These are phyloP conservation scores for Saccharomycopsis sp. DNA, from an alignment of 805 yeast species.

Conservation along the genomic window DNA sequence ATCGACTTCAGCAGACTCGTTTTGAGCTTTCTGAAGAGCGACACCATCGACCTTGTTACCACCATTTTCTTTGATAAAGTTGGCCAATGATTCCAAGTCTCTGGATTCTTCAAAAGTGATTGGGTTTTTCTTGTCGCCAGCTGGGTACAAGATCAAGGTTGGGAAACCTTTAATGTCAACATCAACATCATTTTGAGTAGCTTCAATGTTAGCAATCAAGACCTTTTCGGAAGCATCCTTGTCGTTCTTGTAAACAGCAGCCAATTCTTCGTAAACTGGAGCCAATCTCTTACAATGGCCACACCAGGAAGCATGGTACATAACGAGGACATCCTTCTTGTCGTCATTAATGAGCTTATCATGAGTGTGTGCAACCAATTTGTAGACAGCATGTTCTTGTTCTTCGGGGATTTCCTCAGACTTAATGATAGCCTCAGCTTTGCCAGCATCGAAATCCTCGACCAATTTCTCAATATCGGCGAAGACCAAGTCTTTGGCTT, in stretches of 20 bases:
- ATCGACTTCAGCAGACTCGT: constrained; percentile 29
- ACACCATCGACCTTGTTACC: constrained; percentile 53
- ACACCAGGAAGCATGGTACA: constrained; percentile 97
- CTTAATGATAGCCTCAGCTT: constrained; percentile 66
- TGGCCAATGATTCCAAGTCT: constrained; percentile 61
- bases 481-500: constrained; percentile 44
- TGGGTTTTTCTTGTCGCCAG: constrained; percentile 64
- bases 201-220: constrained; percentile 80
- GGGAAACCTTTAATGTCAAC: constrained; percentile 87
- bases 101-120: constrained; percentile 64
- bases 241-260: constrained; percentile 53
- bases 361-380: constrained; percentile 80
- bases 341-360: constrained; percentile 54
- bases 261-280: constrained; percentile 84
- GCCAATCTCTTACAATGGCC: constrained; percentile 92
- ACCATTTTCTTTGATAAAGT: constrained; percentile 68
- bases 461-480: constrained; percentile 57
- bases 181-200: constrained; percentile 82
- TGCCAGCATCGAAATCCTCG: constrained; percentile 54
- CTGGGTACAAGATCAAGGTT: constrained; percentile 86
- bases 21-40: constrained; percentile 30
- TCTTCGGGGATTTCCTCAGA: constrained; percentile 80
- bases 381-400: constrained; percentile 69
- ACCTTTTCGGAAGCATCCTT: constrained; percentile 46
- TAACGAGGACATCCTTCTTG: constrained; percentile 68